Evolutionary conservation across 768 basidiomycete genomes (phyloP).

Genomic region (Lactarius sanguifluus): DNA sequence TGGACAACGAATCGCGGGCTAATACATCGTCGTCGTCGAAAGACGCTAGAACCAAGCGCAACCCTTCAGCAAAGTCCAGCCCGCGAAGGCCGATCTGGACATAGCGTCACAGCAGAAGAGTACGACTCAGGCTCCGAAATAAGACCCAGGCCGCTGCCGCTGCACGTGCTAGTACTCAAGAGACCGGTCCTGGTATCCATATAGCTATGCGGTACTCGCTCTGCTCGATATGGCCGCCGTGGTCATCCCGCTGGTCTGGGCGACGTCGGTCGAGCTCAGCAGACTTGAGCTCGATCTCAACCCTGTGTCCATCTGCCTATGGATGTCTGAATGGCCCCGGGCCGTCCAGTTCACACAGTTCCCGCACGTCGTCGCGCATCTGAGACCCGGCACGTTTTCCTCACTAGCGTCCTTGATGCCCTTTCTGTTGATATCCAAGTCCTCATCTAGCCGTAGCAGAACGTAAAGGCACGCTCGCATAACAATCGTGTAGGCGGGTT

Average conservation of each 20-base stretch:
- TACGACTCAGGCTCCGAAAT: neutral
- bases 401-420: slow-evolving; percentile 32
- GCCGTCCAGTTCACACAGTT: slow-evolving; percentile 35
- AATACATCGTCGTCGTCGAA: neutral
- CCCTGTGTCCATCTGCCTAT: slow-evolving; percentile 41
- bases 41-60: slow-evolving; percentile 13
- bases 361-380: no score
- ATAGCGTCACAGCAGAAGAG: neutral
- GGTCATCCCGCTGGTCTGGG: slow-evolving; percentile 44
- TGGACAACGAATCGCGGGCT: neutral
- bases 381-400: slow-evolving; percentile 31
- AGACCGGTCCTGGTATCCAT: slow-evolving; percentile 11
- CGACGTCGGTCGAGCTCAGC: slow-evolving; percentile 44
- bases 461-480: no score
- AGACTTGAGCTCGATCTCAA: slow-evolving; percentile 42
- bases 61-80: neutral
- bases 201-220: slow-evolving; percentile 12
- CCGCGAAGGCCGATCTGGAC: neutral
- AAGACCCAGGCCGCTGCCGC: slow-evolving; percentile 3
- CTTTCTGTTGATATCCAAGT: no score
- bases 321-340: slow-evolving; percentile 39
- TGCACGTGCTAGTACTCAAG: slow-evolving; percentile 15
- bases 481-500: no score
- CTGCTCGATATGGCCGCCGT: slow-evolving; percentile 20
- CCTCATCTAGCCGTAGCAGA: no score